Base-by-base conservation (phyloP, 2,329 filamentous ascomycete genomes). In the Aspergillus candidus region DNA sequence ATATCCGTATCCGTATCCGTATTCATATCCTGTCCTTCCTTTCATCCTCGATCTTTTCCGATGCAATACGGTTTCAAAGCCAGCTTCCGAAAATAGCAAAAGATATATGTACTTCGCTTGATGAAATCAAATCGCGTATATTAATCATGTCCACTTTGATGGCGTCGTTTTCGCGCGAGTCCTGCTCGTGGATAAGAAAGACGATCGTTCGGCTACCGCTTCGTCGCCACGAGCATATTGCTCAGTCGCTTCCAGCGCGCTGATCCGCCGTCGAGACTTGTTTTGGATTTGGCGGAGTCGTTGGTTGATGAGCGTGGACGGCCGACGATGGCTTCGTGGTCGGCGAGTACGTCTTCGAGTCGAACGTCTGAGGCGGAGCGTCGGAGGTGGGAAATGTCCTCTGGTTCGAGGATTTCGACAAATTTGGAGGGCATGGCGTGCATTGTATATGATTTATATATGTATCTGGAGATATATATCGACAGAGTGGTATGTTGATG, bases 301-400 rank as follows among this genome's bases (percentile, higher is more conserved):
- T 63, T 53, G 32, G 68, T 61, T 11, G 64, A 62, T 33, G 65
- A 65, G 45, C 64, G 57, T 14, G 59, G 56, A 41, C 66, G 55
- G 48, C 58, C 54, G 54, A 61, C 50, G 47, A 61, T 54, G 37
- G 66, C 62, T 54, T 69, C 62, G 41, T 67, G 62, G 38, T 65
- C 60, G 45, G 64, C 67, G 13, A 71, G 61, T 47, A 71, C 66
- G 39, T 71, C 68, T 46, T 71, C 68, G 2, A 71, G 63, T 6
- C 65, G 65, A 38, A 70, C 68, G 43, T 70, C 68, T 14, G 59
- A 64, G 42, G 66, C 59, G 35, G 66, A 68, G 29, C 66, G 61
- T 41, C 59, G 60, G 11, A 56, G 53, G 27, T 60, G 53, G 15
- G 54, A 54, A 6, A 27, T 40, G 35, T 62, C 57, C 45, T 66